These are phyloP conservation scores for Geoglossum glabrum DNA, from an alignment of 495 filamentous ascomycete genomes.

Conservation along the genomic window DNA sequence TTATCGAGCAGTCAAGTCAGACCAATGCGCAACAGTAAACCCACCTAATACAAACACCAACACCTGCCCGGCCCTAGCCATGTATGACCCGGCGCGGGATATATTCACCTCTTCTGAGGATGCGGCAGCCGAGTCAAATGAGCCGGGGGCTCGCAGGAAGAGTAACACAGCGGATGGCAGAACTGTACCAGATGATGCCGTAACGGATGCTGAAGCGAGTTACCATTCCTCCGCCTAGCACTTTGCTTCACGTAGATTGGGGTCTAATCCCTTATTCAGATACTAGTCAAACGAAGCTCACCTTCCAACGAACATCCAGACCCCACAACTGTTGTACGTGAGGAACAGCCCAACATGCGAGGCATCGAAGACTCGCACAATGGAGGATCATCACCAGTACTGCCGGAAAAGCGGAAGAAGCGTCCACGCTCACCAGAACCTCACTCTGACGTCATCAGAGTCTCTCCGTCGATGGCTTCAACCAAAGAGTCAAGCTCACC, in stretches of 20 bases:
- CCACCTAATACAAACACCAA: neutral
- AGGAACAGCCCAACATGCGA: neutral
- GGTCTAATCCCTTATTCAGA: neutral
- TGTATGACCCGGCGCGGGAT: conserved; percentile 28
- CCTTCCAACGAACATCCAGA: neutral
- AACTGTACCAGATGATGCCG: neutral
- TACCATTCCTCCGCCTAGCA: neutral
- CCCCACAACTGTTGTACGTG: neutral
- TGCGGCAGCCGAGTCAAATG: conserved; percentile 1
- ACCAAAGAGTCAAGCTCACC: neutral
- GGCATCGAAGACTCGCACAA: neutral
- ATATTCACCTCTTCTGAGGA: conserved; percentile 15
- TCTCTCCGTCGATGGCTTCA: neutral
- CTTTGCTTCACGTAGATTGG: neutral
- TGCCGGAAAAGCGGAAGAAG: conserved; percentile 2
- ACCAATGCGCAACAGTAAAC: neutral
- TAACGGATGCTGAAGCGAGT: neutral
- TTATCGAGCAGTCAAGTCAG: neutral
- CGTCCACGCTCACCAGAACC: conserved; percentile 5
- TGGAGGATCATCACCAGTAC: neutral
- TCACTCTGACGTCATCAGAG: neutral
- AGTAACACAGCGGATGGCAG: conserved; percentile 2
- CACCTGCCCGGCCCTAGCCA: neutral
- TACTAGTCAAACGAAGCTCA: neutral
- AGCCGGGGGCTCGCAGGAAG: conserved; percentile 2